phyloP scores from a whole-genome alignment of 257 asterid genomes.

The Capsicum rhomboideum region DNA sequence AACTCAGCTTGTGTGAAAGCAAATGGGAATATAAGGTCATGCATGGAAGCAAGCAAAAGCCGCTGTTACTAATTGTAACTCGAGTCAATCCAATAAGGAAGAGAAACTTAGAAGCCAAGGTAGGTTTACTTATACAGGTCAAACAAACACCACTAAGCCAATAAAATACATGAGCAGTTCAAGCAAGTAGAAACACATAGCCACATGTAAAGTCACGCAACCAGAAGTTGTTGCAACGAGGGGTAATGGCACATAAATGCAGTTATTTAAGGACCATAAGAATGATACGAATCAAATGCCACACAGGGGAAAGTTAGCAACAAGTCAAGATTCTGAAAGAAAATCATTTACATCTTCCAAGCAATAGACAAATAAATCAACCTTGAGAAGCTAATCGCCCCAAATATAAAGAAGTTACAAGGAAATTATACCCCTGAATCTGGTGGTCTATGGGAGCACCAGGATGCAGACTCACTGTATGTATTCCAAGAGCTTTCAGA shows the following conservation, averaged over 20 bases:
- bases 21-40: neutral
- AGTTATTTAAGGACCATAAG: no score
- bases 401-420: neutral
- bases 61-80: neutral
- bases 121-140: neutral
- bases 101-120: neutral
- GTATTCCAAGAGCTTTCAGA: slow-evolving; percentile 52
- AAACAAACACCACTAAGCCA: neutral
- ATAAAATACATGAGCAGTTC: neutral
- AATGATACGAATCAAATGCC: no score
- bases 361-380: neutral
- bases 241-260: neutral
- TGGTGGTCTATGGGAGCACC: slow-evolving; percentile 90
- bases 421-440: slow-evolving; percentile 41
- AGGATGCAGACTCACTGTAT: slow-evolving; percentile 64
- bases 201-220: neutral
- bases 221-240: neutral
- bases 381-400: neutral
- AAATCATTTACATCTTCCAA: neutral
- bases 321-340: neutral
- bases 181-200: neutral
- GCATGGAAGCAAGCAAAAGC: neutral
- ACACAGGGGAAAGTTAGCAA: neutral
- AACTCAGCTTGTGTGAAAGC: neutral
- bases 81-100: neutral